phyloP scores from a whole-genome alignment of 106 monocot genomes.

The Ottelia alismoides region DNA sequence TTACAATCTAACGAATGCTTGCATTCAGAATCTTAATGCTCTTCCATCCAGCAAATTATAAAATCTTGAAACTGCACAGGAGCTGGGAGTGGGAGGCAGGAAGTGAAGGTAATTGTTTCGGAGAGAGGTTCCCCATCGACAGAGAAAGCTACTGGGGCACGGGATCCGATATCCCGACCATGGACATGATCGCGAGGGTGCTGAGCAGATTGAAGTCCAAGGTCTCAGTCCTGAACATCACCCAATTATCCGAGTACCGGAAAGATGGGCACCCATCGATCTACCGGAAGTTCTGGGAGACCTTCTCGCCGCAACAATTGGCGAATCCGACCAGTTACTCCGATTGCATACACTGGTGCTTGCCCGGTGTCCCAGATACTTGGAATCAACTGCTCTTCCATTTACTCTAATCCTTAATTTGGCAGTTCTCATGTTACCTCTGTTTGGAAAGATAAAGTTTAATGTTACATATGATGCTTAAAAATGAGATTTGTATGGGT shows the following conservation, averaged over 20 bases:
- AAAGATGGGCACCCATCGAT: constrained; percentile 81
- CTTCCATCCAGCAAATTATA: too few species aligned
- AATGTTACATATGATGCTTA: too few species aligned
- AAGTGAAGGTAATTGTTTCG: constrained; percentile 59
- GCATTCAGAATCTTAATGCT: too few species aligned
- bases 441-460: too few species aligned
- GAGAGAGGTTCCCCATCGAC: constrained; percentile 34
- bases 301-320: constrained; percentile 30
- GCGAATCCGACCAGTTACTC: constrained; percentile 55
- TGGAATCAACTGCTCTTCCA: constrained; percentile 81
- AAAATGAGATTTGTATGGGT: too few species aligned
- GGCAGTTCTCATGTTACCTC: too few species aligned
- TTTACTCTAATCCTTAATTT: constrained; percentile 34
- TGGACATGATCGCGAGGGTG: constrained; percentile 35
- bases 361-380: constrained; percentile 83
- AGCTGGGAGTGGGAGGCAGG: constrained; percentile 51
- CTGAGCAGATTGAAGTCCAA: constrained; percentile 20
- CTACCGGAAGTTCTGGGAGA: constrained; percentile 76
- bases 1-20: too few species aligned
- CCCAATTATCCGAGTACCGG: constrained; percentile 69
- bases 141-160: constrained; percentile 51
- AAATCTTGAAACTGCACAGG: too few species aligned
- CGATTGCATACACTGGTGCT: constrained; percentile 83
- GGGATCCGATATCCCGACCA: constrained; percentile 51
- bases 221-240: constrained; percentile 64